Evolutionary conservation across 257 asterid species (phyloP).

Genomic region (Fraxinus anomala): DNA sequence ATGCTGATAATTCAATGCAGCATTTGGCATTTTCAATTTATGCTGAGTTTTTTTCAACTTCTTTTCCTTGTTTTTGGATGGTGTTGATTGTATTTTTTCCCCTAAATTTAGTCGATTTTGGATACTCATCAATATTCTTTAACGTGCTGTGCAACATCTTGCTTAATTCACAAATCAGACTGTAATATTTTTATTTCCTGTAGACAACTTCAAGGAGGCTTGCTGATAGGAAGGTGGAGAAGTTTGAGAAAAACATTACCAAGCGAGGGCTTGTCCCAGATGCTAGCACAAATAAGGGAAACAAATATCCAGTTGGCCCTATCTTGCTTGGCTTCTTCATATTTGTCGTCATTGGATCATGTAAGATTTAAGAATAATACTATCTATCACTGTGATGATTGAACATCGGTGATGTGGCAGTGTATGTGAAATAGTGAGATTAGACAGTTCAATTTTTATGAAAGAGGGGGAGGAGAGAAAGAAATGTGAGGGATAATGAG

Average conservation of each 20-base stretch:
- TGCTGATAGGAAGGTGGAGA: conserved; percentile 83
- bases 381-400: too few species aligned
- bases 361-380: conserved; percentile 43
- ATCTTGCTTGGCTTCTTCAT: conserved; percentile 85
- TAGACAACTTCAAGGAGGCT: conserved; percentile 94
- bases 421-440: too few species aligned
- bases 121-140: too few species aligned
- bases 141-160: not conserved
- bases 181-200: not conserved
- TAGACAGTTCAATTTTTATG: too few species aligned
- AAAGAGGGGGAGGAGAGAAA: too few species aligned
- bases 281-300: conserved; percentile 74
- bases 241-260: conserved; percentile 86
- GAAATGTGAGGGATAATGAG: too few species aligned
- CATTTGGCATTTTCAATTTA: too few species aligned
- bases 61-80: too few species aligned
- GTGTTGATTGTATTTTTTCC: too few species aligned
- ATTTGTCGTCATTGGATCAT: conserved; percentile 92
- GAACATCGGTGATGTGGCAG: too few species aligned
- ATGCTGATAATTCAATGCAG: not conserved
- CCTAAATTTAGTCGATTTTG: too few species aligned
- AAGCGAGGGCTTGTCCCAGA: conserved; percentile 82
- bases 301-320: conserved; percentile 81
- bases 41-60: too few species aligned
- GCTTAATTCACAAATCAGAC: not conserved